A percentile compares a stretch with the other conserved stretches of the same genome.
Conservation (phyloP, 192 early-diverging fungal species). For the Backusella luteola region DNA sequence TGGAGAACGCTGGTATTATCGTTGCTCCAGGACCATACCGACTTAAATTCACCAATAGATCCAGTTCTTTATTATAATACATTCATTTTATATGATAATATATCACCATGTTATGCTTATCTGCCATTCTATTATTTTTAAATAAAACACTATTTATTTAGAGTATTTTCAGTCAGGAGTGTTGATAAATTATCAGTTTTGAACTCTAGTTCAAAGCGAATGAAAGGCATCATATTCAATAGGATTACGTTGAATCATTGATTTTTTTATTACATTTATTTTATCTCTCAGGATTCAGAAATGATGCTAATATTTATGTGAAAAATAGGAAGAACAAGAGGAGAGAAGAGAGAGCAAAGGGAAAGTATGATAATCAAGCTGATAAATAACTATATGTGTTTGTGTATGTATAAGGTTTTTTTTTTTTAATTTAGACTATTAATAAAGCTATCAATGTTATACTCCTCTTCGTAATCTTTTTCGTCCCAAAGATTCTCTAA, state of each 20-base stretch:
- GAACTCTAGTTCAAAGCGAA: too few relatives aligned
- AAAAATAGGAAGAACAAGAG: background rate
- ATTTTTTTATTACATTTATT: background rate
- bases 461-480: slow-evolving; percentile 84
- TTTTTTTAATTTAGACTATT: slow-evolving; percentile 42
- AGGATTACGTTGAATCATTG: background rate
- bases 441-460: slow-evolving; percentile 80
- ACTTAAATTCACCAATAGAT: background rate
- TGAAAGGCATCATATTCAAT: too few relatives aligned
- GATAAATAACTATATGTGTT: background rate
- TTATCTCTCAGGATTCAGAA: background rate
- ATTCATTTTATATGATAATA: background rate
- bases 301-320: background rate
- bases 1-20: background rate
- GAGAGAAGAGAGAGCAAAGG: background rate
- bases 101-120: too few relatives aligned
- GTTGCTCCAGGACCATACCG: background rate
- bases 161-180: too few relatives aligned
- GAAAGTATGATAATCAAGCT: background rate
- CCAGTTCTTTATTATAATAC: background rate
- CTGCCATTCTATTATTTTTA: too few relatives aligned
- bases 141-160: too few relatives aligned
- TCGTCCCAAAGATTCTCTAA: slow-evolving; percentile 91
- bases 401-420: background rate
- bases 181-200: too few relatives aligned